Evolutionary conservation across 1,139 yeast species (phyloP).

Genomic region (Williopsis jadinii): DNA sequence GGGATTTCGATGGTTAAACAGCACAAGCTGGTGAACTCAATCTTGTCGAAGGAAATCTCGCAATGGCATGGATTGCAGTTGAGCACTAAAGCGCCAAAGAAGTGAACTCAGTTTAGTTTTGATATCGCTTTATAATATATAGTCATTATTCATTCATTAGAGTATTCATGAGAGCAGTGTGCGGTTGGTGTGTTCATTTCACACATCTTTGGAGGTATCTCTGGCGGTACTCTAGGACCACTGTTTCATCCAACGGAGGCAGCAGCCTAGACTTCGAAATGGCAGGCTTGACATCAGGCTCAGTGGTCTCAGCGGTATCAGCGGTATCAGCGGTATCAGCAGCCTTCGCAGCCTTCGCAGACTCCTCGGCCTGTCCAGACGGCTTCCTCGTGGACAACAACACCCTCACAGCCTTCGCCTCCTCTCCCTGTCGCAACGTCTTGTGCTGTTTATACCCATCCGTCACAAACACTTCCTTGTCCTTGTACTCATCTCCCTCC

Average conservation of each 20-base stretch:
- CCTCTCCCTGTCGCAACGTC: neutral
- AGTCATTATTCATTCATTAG: neutral
- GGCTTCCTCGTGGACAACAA: too few species aligned
- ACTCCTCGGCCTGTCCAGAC: too few species aligned
- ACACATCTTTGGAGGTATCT: slow-evolving; percentile 9
- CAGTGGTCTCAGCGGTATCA: too few species aligned
- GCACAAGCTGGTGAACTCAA: slow-evolving; percentile 80
- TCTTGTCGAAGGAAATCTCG: slow-evolving; percentile 76
- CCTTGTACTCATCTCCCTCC: slow-evolving; percentile 31
- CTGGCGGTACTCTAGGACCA: slow-evolving; percentile 8
- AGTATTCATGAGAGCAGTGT: neutral
- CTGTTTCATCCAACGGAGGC: slow-evolving; percentile 11
- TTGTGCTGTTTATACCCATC: slow-evolving; percentile 33
- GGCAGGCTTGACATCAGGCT: neutral
- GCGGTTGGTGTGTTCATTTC: neutral
- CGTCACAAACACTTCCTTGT: slow-evolving; percentile 38
- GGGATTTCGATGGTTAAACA: slow-evolving; percentile 84
- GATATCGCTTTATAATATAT: neutral
- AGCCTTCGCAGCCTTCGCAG: too few species aligned
- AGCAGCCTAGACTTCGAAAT: slow-evolving; percentile 10
- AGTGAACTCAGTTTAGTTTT: neutral
- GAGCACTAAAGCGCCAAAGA: slow-evolving; percentile 52
- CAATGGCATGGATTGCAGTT: slow-evolving; percentile 95
- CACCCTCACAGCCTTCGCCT: too few species aligned
- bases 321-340: too few species aligned